Base-by-base conservation (phyloP, 768 basidiomycete species). In the Tricholomella constricta region DNA sequence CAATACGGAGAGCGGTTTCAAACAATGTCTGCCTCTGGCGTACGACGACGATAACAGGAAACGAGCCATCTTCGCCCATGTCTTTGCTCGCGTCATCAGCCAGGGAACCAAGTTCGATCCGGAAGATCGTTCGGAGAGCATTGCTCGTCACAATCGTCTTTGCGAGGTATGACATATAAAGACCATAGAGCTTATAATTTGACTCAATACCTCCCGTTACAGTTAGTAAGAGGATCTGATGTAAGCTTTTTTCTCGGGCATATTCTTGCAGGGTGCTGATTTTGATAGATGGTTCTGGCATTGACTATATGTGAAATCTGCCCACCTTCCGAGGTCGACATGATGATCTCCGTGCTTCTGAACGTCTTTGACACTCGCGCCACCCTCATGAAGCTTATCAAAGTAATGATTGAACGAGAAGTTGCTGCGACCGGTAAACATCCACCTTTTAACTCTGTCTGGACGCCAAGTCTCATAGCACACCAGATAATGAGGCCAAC, bases 291-390 rank as follows among this genome's bases (percentile, higher is more conserved):
- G 77, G 78, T 83, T 1, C 76, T 94, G 37, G 90, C 90, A 1
- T 70, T 94, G 62, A 91, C 93, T 3, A 88, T 96, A 34, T 91
- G 91, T 65, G 92, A 96, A 64, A 83, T 86, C 6, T 94, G 92
- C 60, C 89, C 92, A 4, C 74, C 85, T 11, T 65, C 66, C 10
- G 91, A 96, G 61, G 85, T 89, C 4, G 93, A 94, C 51, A 85
- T 86, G 57, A 88, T 96, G 73, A 86, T 91, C 42, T 84, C 87
- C 2, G 86, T 96, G 17, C 72, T 98, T 40, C 80, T 97, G 62
- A 91, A 94, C 56, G 72, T 93, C 20, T 94, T 94, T 65, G 88
- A 96, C 65, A 86, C 87, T 6, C 82, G 88, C 10, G 75, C 84
- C 10, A 81, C 85, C 3, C 69, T 95, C 23, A 79, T 94, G 70